Evolutionary conservation across 768 basidiomycete species (phyloP).

Genomic region (Myochromella boudieri): DNA sequence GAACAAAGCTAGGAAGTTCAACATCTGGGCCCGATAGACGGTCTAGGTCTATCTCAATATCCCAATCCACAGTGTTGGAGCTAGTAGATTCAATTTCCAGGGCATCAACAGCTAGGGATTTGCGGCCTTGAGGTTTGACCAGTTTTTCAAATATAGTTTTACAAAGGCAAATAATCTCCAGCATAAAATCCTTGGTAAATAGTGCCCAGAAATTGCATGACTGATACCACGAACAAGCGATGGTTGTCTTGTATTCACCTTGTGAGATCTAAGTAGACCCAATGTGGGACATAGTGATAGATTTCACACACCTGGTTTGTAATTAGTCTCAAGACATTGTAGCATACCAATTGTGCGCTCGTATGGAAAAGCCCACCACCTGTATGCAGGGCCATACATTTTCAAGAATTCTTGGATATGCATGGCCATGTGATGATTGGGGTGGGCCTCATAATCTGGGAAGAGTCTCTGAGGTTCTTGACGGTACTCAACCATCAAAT

Average conservation of each 20-base stretch:
- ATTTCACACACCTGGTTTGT: constrained; percentile 16
- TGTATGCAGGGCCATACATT: constrained; percentile 31
- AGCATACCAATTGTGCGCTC: constrained; percentile 35
- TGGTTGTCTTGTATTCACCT: no score
- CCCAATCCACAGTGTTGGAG: neutral
- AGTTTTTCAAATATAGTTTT: constrained; percentile 7
- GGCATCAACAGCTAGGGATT: constrained; percentile 3
- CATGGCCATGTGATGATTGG: constrained; percentile 28
- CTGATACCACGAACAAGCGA: no score
- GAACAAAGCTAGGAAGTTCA: neutral
- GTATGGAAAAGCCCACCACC: constrained; percentile 40
- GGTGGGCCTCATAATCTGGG: constrained; percentile 14
- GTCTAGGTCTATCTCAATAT: neutral
- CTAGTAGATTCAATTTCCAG: neutral
- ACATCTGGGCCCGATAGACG: neutral
- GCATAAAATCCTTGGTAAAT: constrained; percentile 4
- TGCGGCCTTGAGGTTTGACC: constrained; percentile 2
- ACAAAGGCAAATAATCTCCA: constrained; percentile 5
- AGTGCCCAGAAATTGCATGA: no score
- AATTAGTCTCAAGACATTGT: constrained; percentile 31
- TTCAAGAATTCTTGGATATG: constrained; percentile 25
- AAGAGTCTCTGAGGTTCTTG: constrained; percentile 15
- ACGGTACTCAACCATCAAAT: constrained; percentile 17
- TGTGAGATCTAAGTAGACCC: no score
- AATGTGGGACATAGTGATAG: no score